Evolutionary conservation across 139 green algal species (phyloP).

Genomic region (Chlorella sp.): DNA sequence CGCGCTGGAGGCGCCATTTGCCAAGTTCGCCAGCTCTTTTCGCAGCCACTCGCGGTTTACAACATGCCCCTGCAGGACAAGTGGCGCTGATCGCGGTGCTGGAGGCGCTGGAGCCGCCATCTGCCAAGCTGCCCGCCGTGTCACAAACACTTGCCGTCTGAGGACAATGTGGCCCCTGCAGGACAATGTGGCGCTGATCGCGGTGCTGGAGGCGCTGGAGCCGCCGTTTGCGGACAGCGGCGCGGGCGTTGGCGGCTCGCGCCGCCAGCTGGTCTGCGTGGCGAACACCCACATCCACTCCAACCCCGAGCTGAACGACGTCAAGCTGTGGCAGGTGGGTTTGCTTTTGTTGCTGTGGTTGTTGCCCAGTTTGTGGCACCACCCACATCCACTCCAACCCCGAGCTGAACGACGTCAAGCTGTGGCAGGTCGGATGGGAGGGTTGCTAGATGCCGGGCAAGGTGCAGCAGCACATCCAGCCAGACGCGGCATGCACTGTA

Average conservation of each 20-base stretch:
- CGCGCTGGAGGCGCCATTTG: not conserved
- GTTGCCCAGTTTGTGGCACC: slow-evolving; percentile 61
- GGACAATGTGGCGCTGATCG: slow-evolving; percentile 98
- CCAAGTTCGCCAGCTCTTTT: not conserved
- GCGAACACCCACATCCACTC: slow-evolving; percentile 99
- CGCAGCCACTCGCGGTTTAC: no score
- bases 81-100: slow-evolving; percentile 97
- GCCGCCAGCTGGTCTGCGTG: slow-evolving; percentile 94
- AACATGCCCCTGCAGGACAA: no score
- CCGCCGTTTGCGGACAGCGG: slow-evolving; percentile 50
- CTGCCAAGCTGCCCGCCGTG: no score
- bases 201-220: slow-evolving; percentile 95
- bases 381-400: slow-evolving; percentile 99
- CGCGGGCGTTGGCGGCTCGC: not conserved
- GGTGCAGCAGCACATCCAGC: no score
- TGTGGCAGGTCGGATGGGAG: slow-evolving; percentile 99
- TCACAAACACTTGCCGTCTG: no score
- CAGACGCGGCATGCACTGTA: no score
- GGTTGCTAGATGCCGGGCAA: no score
- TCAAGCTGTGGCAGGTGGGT: slow-evolving; percentile 97
- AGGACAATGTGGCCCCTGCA: slow-evolving; percentile 32
- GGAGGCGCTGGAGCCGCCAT: slow-evolving; percentile 79
- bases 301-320: slow-evolving; percentile 96
- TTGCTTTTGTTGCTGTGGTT: not conserved
- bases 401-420: slow-evolving; percentile 98